Evolutionary conservation across 352 stramenopile species (phyloP).

Genomic region (Elongisporangium undulatum): DNA sequence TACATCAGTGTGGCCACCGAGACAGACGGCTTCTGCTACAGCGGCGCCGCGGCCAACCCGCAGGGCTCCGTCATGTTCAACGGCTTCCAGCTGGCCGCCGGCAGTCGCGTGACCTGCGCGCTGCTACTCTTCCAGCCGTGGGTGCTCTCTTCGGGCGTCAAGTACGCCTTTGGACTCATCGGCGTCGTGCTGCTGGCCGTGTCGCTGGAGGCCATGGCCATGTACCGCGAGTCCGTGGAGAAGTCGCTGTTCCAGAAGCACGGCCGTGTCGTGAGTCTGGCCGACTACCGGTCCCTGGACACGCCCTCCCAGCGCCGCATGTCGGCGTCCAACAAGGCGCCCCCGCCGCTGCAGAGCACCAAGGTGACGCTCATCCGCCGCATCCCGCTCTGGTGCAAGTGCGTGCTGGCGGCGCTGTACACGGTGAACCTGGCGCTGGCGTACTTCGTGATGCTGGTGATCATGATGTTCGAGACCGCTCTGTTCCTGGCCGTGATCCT

Average conservation of each 20-base stretch:
- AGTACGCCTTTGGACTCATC: slow-evolving; percentile 77
- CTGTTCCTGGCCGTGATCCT: slow-evolving; percentile 77
- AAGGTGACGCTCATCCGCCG: slow-evolving; percentile 28
- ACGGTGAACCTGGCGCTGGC: slow-evolving; percentile 72
- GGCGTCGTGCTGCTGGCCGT: slow-evolving; percentile 62
- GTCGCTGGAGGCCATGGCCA: slow-evolving; percentile 59
- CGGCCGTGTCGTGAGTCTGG: slow-evolving; percentile 47
- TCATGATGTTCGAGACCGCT: slow-evolving; percentile 84
- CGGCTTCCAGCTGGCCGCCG: slow-evolving; percentile 70
- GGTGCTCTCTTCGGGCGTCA: slow-evolving; percentile 55
- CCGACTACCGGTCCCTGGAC: slow-evolving; percentile 46
- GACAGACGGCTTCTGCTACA: slow-evolving; percentile 50
- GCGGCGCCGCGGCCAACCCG: slow-evolving; percentile 23
- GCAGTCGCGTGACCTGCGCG: slow-evolving; percentile 50
- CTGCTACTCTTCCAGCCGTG: slow-evolving; percentile 80
- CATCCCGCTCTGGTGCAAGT: slow-evolving; percentile 62
- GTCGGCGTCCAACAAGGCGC: slow-evolving; percentile 2
- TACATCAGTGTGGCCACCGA: slow-evolving; percentile 31
- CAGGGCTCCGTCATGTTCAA: slow-evolving; percentile 82
- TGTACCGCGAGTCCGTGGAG: slow-evolving; percentile 41
- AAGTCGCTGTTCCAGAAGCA: slow-evolving; percentile 49
- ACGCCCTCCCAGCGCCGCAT: slow-evolving; percentile 26
- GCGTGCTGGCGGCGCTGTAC: slow-evolving; percentile 59
- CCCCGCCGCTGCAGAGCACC: slow-evolving; percentile 20
- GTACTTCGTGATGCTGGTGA: slow-evolving; percentile 84